Base-by-base conservation (phyloP, 805 yeast species). In the Sugiyamaella lignohabitans region DNA sequence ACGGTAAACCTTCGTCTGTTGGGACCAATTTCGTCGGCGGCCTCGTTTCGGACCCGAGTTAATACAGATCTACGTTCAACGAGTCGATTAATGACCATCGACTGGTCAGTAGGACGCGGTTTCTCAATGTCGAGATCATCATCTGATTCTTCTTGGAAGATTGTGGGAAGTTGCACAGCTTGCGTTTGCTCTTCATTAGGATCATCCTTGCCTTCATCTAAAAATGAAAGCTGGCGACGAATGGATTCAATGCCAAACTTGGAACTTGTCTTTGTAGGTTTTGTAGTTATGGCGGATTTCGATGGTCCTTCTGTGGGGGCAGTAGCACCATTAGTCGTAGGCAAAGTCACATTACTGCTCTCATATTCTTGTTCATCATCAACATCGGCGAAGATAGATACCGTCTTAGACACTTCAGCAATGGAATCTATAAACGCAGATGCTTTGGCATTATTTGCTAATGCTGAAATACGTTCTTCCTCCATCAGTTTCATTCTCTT, bases 371-470 rank as follows among this genome's bases (percentile, higher is more conserved):
- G n/a, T 4, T 39, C 51, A 16, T 27, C 14, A 3, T 21, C 37
- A n/a, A 48, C 51, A 22, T 47, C 45, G 3, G 16, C 38, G 18
- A 42, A 40, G 29, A 35, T 29, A n/a, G 45, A 34, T 6, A 23
- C 27, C 5, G 38, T 17, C 19, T 24, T 24, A 16, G 24, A 38
- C 18, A 36, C 42, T 11, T 57, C 60, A 11, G 53, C 57, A 42
- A 57, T 57, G 14, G 57, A 52, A 11, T 53, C 45, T 5, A 57
- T 40, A 42, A 57, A 57, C 3, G 60, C 60, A 17, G 49, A 47
- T 14, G 59, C 55, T 38, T 51, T 53, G 6, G 46, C 51, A 39
- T 57, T 56, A 36, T 46, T 47, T 10, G 58, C 54, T 18, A 57
- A 23, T 14, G 45, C 53, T 20, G 54, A 46, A 11, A 57, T 29